phyloP scores from a whole-genome alignment of 2,329 filamentous ascomycete species.

The Phoma sp. region DNA sequence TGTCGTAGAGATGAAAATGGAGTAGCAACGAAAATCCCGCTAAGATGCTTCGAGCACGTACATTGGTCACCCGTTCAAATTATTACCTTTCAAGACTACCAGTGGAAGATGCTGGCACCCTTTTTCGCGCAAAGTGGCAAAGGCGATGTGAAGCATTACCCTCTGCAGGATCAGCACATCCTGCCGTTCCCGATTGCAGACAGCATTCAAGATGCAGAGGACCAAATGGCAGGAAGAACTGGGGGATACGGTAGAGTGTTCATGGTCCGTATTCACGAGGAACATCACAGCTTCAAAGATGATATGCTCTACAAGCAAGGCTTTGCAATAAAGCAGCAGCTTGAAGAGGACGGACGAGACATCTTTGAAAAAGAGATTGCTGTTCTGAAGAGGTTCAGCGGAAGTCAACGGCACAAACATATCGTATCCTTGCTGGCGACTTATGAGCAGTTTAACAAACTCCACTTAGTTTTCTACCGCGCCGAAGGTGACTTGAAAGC shows the following conservation, averaged over 20 bases:
- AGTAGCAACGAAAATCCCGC: too few relatives aligned
- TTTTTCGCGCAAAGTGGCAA: slow-evolving; percentile 13
- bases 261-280: slow-evolving; percentile 24
- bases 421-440: slow-evolving; percentile 27
- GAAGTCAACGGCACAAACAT: slow-evolving; percentile 17
- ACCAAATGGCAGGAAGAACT: neutral
- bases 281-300: slow-evolving; percentile 22
- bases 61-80: neutral
- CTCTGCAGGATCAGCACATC: slow-evolving; percentile 21
- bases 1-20: neutral
- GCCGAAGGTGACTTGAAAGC: slow-evolving; percentile 24
- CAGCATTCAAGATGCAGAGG: neutral
- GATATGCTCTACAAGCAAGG: neutral
- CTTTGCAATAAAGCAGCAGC: slow-evolving; percentile 27
- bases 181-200: slow-evolving; percentile 18
- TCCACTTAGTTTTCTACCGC: slow-evolving; percentile 27
- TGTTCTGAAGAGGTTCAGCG: slow-evolving; percentile 24
- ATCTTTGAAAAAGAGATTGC: slow-evolving; percentile 18
- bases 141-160: slow-evolving; percentile 21
- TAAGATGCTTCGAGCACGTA: neutral
- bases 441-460: slow-evolving; percentile 24
- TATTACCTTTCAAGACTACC: slow-evolving; percentile 3
- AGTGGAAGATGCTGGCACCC: slow-evolving; percentile 27
- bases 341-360: slow-evolving; percentile 7
- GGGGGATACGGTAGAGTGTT: slow-evolving; percentile 18